Base-by-base conservation (phyloP, 139 green algal species). In the Gonium pectorale region DNA sequence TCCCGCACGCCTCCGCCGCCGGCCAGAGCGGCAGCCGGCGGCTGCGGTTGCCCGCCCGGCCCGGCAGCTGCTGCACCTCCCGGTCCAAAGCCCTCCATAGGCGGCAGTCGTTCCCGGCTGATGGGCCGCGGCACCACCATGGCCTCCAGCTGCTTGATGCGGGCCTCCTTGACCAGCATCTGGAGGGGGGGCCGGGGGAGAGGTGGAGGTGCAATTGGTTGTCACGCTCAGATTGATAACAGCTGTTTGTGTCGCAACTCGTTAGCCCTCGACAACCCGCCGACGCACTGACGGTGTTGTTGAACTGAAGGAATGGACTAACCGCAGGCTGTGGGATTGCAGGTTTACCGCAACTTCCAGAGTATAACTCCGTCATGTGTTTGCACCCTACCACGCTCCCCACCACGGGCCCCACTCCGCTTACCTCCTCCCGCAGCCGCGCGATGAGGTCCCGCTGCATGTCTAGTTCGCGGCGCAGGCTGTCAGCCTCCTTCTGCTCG, bases 401-500 rank as follows among this genome's bases (percentile, higher is more conserved):
- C n/a, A n/a, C n/a, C n/a, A n/a, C n/a, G n/a, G n/a, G n/a, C n/a
- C n/a, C n/a, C n/a, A n/a, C 54, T 13, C 40, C 52, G 24, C 51
- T 59, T 31, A 71, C 68, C 66, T 91, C 87, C 60, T 91, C 88
- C 24, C 88, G 52, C 67, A 91, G 35, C 37, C 88, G 83, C 3
- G 69, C 44, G 79, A 91, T 91, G 64, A 91, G 83, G 7, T 91
- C 88, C 41, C 84, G 68, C 84, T 91, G 88, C 75, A 91, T 91
- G n/a, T 91, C 88, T 24, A 91, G 72, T 51, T 91, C 88, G 26
- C 73, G 77, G 29, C 73, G 71, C 31, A 89, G 72, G 3, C 71
- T 75, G 3, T 89, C 62, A 38, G 3, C 24, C 27, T 29, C 64
- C 31, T 43, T 17, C 68, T 60, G 41, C n/a, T n/a, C n/a, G n/a